phyloP scores from a whole-genome alignment of 352 stramenopile genomes.

The Elongisporangium prolatum region DNA sequence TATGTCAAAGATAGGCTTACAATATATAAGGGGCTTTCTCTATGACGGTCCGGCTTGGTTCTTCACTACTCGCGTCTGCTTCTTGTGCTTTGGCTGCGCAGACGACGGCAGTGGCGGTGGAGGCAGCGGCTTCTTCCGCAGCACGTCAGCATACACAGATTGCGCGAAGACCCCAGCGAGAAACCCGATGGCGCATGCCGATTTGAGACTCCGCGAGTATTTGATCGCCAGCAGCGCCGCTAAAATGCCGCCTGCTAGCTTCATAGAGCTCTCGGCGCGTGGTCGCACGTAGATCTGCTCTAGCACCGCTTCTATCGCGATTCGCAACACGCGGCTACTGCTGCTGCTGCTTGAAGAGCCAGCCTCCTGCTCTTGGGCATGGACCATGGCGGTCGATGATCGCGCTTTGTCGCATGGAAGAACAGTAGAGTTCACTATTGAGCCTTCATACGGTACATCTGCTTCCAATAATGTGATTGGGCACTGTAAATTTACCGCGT shows the following conservation, averaged over 20 bases:
- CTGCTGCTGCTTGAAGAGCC: conserved; percentile 2
- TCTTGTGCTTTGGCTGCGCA: not conserved
- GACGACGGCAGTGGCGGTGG: conserved; percentile 1
- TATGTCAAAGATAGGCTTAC: not conserved
- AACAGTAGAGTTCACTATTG: not conserved
- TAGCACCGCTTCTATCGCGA: conserved; percentile 13
- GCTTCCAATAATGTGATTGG: not conserved
- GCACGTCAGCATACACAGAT: conserved; percentile 66
- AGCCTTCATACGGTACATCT: not conserved
- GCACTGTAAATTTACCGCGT: not conserved
- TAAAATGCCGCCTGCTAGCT: conserved; percentile 51
- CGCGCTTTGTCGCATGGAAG: not conserved
- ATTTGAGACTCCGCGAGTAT: conserved; percentile 55
- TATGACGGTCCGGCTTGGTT: not conserved
- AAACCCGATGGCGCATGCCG: conserved; percentile 50
- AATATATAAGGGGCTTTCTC: not conserved
- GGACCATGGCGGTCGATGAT: not conserved
- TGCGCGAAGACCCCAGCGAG: conserved; percentile 64
- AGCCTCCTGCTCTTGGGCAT: conserved; percentile 7
- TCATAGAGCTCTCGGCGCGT: conserved; percentile 47
- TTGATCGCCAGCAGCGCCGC: conserved; percentile 54
- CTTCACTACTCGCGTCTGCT: conserved; percentile 1
- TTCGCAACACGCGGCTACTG: conserved; percentile 12
- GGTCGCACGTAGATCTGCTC: conserved; percentile 21
- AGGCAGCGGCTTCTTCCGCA: conserved; percentile 30